phyloP scores from a whole-genome alignment of 1,284 basidiomycete genomes.

The Apiotrichum porosum region DNA sequence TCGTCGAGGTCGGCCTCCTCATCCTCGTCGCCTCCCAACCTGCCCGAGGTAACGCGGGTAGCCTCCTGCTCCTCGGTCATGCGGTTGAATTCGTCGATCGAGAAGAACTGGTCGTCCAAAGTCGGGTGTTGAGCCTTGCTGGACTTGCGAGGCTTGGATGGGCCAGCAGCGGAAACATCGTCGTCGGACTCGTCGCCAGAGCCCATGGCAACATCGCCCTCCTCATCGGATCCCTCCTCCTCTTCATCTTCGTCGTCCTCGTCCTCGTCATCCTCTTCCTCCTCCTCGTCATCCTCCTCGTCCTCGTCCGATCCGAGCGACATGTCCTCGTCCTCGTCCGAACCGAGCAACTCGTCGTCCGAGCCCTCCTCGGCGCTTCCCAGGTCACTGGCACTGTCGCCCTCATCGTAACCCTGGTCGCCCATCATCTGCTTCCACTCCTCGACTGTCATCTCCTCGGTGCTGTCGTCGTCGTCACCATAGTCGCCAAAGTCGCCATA shows the following conservation, averaged over 20 bases:
- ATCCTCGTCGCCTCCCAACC: conserved; percentile 52
- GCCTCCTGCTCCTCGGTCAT: conserved; percentile 78
- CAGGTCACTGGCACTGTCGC: conserved; percentile 16
- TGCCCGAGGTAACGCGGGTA: conserved; percentile 59
- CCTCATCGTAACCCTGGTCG: conserved; percentile 25
- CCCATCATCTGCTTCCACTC: conserved; percentile 38
- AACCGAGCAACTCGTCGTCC: conserved; percentile 3
- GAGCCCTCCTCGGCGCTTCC: conserved; percentile 7
- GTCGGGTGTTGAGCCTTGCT: conserved; percentile 52
- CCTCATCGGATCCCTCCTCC: conserved; percentile 16
- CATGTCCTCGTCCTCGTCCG: neutral
- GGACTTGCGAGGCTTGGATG: conserved; percentile 30
- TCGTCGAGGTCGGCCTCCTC: conserved; percentile 55
- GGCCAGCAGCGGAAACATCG: conserved; percentile 30
- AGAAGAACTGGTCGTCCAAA: conserved; percentile 93
- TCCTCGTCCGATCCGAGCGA: conserved; percentile 10
- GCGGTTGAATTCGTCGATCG: conserved; percentile 80
- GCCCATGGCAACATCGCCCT: conserved; percentile 29
- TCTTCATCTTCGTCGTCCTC: conserved; percentile 52
- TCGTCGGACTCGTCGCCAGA: conserved; percentile 23
- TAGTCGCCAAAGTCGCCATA: conserved; percentile 25
- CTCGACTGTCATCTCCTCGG: conserved; percentile 39
- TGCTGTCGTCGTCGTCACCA: conserved; percentile 27
- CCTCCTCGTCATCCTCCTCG: conserved; percentile 49
- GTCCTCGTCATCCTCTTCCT: conserved; percentile 54